These are phyloP conservation scores for Naegleria lovaniensis DNA, from an alignment of 208 protist species.

Conservation along the genomic window DNA sequence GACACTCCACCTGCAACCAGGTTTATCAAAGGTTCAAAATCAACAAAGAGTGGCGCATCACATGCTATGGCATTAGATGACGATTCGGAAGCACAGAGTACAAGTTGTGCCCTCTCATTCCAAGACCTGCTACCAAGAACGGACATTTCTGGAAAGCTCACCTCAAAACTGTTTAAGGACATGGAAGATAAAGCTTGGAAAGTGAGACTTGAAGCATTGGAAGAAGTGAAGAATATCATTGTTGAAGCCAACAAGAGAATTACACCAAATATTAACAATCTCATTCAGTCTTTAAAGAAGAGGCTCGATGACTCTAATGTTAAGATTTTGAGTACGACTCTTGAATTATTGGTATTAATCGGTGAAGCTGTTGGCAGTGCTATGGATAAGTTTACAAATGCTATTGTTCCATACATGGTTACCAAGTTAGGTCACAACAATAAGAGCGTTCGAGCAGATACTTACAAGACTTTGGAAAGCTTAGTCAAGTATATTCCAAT, in stretches of 20 bases:
- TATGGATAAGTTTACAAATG: not conserved
- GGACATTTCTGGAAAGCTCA: slow-evolving; percentile 7
- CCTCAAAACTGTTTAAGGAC: not conserved
- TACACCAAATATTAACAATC: not conserved
- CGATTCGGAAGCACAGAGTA: not conserved
- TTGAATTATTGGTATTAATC: not conserved
- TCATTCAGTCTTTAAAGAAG: slow-evolving; percentile 27
- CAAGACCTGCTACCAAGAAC: not conserved
- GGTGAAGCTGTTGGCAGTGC: not conserved
- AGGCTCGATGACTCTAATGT: slow-evolving; percentile 5
- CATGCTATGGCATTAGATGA: too few relatives aligned
- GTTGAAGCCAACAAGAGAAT: slow-evolving; percentile 5
- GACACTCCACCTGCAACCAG: not conserved
- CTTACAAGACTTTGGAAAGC: not conserved
- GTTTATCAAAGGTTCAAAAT: not conserved
- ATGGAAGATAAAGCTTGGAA: slow-evolving; percentile 22
- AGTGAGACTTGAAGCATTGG: not conserved
- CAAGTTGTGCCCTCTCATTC: not conserved
- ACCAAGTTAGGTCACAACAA: not conserved
- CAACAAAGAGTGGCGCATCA: not conserved
- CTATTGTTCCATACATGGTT: not conserved
- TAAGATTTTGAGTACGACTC: not conserved
- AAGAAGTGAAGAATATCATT: not conserved
- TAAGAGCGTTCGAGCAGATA: not conserved
- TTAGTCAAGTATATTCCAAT: not conserved